These are phyloP conservation scores for Fomes fomentarius DNA, from an alignment of 1,284 basidiomycete species.

Conservation along the genomic window DNA sequence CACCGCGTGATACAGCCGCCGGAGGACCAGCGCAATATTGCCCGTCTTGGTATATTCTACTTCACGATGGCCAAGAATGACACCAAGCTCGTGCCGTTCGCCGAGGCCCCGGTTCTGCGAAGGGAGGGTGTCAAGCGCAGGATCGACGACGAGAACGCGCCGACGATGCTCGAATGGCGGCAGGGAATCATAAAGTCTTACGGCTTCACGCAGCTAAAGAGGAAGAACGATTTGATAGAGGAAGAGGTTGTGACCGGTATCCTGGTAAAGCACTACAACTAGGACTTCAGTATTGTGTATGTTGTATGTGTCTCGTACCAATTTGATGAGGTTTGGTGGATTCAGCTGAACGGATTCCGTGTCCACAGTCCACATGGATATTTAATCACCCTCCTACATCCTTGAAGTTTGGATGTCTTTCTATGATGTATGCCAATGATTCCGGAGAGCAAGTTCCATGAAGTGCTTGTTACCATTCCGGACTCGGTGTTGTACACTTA, in stretches of 20 bases:
- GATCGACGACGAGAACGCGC: conserved; percentile 35
- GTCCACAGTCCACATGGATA: no score
- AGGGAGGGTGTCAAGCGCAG: conserved; percentile 35
- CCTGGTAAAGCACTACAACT: conserved; percentile 55
- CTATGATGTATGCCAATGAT: no score
- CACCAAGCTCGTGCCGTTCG: conserved; percentile 40
- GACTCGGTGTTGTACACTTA: no score
- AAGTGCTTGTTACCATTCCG: no score
- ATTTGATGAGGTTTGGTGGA: no score
- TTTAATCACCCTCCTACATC: no score
- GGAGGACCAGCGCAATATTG: conserved; percentile 46
- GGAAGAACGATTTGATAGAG: conserved; percentile 42
- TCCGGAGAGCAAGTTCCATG: no score
- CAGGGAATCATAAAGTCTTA: conserved; percentile 38
- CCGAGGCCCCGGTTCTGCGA: conserved; percentile 45
- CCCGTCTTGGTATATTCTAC: conserved; percentile 55
- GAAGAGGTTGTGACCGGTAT: conserved; percentile 50
- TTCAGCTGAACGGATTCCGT: no score
- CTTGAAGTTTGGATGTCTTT: no score
- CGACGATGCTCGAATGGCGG: conserved; percentile 42
- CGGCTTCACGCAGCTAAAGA: conserved; percentile 34
- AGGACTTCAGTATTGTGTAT: no score
- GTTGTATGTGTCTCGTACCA: no score
- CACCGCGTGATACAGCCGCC: conserved; percentile 49
- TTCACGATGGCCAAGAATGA: conserved; percentile 37